These are phyloP conservation scores for Pythium biforme DNA, from an alignment of 352 stramenopile species.

Conservation along the genomic window DNA sequence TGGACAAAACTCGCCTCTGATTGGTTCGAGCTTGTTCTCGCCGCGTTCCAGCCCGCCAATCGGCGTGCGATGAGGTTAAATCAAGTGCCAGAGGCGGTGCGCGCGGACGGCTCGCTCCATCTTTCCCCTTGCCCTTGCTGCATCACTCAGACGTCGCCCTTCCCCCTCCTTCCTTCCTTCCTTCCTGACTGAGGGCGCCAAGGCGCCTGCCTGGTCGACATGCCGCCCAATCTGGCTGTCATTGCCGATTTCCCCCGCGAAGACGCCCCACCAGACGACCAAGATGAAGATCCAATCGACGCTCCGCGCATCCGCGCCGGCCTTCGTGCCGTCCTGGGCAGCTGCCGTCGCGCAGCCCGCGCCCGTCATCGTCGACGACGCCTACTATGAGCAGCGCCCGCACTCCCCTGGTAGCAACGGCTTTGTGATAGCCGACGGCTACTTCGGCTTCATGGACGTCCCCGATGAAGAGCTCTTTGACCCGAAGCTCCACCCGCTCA, in stretches of 20 bases:
- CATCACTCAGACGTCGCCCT: no score
- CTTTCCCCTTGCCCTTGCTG: not conserved
- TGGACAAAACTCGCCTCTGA: not conserved
- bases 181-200: not conserved
- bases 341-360: conserved; percentile 27
- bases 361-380: conserved; percentile 52
- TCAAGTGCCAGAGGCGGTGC: conserved; percentile 13
- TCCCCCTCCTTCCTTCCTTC: not conserved
- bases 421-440: conserved; percentile 63
- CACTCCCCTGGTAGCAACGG: conserved; percentile 55
- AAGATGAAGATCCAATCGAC: conserved; percentile 35
- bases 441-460: conserved; percentile 51
- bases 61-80: conserved; percentile 25
- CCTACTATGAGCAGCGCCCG: conserved; percentile 63
- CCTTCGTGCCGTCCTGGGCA: conserved; percentile 57
- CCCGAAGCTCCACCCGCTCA: conserved; percentile 56
- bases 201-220: not conserved
- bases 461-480: conserved; percentile 82
- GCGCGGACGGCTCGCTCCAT: no score
- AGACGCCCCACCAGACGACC: conserved; percentile 37
- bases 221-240: not conserved
- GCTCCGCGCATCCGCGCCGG: conserved; percentile 51
- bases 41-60: conserved; percentile 15
- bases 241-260: conserved; percentile 25
- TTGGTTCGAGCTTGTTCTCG: conserved; percentile 19